Conservation (phyloP, 768 basidiomycete species). For the Cystoderma amianthinum region DNA sequence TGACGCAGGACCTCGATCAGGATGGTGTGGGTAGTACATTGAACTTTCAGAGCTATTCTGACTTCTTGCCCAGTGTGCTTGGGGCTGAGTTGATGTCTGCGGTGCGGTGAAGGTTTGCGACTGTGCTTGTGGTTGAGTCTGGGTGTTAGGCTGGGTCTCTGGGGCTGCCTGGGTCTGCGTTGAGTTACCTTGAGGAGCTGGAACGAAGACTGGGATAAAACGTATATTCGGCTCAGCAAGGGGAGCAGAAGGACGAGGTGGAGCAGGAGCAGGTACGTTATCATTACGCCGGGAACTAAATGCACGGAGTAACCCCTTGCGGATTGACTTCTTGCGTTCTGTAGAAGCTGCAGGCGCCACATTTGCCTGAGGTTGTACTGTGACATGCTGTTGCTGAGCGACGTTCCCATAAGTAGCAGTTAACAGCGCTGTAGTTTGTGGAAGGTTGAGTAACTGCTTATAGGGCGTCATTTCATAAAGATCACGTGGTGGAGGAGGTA, state of each 20-base stretch:
- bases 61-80: not conserved
- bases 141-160: not conserved
- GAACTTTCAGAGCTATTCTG: not conserved
- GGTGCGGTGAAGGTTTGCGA: not conserved
- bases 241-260: not conserved
- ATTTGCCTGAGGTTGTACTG: not conserved
- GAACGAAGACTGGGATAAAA: conserved; percentile 19
- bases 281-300: conserved; percentile 21
- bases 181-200: conserved; percentile 3
- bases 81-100: not conserved
- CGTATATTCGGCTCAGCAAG: conserved; percentile 8
- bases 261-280: conserved; percentile 4
- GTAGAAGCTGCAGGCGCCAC: not conserved
- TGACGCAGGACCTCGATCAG: not conserved
- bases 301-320: conserved; percentile 38
- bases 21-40: not conserved
- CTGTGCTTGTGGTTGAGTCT: not conserved
- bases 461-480: conserved; percentile 55
- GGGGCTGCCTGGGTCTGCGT: not conserved
- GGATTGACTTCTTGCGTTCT: conserved; percentile 25
- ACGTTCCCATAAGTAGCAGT: conserved; percentile 20
- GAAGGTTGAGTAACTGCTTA: conserved; percentile 45
- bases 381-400: conserved; percentile 6
- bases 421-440: conserved; percentile 32
- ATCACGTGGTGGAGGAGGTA: conserved; percentile 57